These are phyloP conservation scores for Sporothrix brasiliensis DNA, from an alignment of 2,329 filamentous ascomycete genomes.

Conservation along the genomic window DNA sequence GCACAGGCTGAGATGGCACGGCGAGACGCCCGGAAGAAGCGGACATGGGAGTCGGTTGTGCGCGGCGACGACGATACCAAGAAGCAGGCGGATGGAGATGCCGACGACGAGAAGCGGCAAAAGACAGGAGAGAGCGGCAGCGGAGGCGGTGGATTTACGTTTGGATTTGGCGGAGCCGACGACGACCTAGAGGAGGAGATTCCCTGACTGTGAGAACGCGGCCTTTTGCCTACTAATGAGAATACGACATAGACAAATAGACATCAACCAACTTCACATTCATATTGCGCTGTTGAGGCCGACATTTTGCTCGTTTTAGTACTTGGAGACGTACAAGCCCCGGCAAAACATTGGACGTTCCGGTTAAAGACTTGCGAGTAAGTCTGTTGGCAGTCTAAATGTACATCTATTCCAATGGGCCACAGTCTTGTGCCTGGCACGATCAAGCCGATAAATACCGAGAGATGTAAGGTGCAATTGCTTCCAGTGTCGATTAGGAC, in stretches of 20 bases:
- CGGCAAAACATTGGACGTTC: no score
- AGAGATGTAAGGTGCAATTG: background rate
- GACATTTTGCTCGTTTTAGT: no score
- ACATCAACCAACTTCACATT: background rate
- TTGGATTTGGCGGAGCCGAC: conserved; percentile 55
- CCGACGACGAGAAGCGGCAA: conserved; percentile 42
- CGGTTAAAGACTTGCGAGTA: no score
- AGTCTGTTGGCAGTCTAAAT: no score
- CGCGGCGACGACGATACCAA: conserved; percentile 47
- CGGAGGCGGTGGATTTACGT: conserved; percentile 57
- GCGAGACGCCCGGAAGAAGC: conserved; percentile 67
- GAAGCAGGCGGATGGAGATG: conserved; percentile 35
- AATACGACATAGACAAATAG: conserved; percentile 19
- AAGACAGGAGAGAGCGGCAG: conserved; percentile 16
- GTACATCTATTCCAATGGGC: no score
- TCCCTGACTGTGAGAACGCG: conserved; percentile 35
- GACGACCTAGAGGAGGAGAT: conserved; percentile 46
- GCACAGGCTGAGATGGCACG: conserved; percentile 64
- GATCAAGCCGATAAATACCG: background rate
- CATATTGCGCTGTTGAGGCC: no score
- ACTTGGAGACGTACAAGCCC: no score
- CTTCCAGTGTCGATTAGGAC: background rate
- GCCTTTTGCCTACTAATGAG: conserved; percentile 6
- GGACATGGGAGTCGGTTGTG: conserved; percentile 83
- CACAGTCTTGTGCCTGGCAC: conserved; percentile 8